Evolutionary conservation across 192 early-diverging fungal genomes (phyloP).

Genomic region (Podila horticola): DNA sequence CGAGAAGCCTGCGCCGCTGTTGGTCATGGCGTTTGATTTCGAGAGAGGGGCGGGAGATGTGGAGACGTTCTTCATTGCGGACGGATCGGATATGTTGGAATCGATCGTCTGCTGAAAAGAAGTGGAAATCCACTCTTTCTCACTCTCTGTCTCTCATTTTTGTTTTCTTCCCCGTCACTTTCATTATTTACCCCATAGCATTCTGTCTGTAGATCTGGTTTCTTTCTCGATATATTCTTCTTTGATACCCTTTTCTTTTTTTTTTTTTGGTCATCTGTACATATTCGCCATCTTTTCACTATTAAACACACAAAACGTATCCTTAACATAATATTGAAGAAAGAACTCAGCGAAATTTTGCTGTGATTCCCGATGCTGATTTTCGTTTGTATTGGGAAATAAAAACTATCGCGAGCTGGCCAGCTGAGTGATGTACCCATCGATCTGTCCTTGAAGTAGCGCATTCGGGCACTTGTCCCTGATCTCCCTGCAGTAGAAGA

Average conservation of each 20-base stretch:
- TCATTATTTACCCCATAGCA: no score
- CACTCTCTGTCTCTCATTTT: no score
- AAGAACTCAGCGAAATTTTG: no score
- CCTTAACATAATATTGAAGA: no score
- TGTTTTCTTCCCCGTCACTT: neutral
- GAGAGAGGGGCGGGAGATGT: slow-evolving; percentile 61
- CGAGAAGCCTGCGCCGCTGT: slow-evolving; percentile 36
- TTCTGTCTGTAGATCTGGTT: no score
- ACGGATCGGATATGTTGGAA: slow-evolving; percentile 49
- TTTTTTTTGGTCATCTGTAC: no score
- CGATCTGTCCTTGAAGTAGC: slow-evolving; percentile 39
- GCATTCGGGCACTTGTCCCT: slow-evolving; percentile 45
- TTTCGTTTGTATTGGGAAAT: no score
- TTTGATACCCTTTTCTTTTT: no score
- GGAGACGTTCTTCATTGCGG: slow-evolving; percentile 56
- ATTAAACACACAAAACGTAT: no score
- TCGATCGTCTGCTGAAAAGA: slow-evolving; percentile 18
- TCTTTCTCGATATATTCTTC: no score
- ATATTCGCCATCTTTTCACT: no score
- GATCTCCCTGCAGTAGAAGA: slow-evolving; percentile 22
- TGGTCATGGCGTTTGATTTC: slow-evolving; percentile 64
- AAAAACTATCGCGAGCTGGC: slow-evolving; percentile 5
- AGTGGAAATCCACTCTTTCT: neutral
- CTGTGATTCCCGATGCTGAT: no score
- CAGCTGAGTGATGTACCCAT: slow-evolving; percentile 34